Conservation (phyloP, 495 filamentous ascomycete species). For the Neurospora tetraspora region DNA sequence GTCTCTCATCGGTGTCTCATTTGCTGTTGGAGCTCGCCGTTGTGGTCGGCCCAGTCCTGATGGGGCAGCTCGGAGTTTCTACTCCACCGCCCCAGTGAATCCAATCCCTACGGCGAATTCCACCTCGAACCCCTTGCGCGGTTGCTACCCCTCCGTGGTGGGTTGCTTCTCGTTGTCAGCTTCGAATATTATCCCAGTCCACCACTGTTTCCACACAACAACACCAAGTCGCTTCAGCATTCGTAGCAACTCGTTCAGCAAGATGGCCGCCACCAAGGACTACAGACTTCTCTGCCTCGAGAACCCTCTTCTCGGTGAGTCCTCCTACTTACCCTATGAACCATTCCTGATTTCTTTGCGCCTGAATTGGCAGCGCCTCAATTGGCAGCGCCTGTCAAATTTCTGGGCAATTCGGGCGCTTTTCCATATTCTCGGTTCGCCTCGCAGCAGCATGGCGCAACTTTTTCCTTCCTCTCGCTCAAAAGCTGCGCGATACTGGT, state of each 20-base stretch:
- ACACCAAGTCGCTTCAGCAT: conserved; percentile 5
- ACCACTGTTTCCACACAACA: conserved; percentile 12
- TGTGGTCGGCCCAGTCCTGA: background rate
- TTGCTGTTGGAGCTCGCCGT: background rate
- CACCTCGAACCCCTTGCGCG: background rate
- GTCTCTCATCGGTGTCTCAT: background rate
- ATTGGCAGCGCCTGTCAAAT: background rate
- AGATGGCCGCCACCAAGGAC: conserved; percentile 62
- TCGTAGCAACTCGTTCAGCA: conserved; percentile 17
- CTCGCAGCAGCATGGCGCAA: background rate
- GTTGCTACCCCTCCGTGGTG: background rate
- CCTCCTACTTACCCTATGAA: background rate
- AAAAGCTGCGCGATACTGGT: background rate
- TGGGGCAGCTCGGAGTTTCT: background rate
- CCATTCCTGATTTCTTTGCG: conserved; percentile 3
- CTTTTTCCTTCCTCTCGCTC: background rate
- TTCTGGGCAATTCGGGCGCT: background rate
- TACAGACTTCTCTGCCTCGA: conserved; percentile 84
- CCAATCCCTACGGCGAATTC: background rate
- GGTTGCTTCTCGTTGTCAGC: background rate
- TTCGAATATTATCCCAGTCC: background rate
- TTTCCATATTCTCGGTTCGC: background rate
- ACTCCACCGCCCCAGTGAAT: conserved; percentile 10
- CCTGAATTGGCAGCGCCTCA: background rate
- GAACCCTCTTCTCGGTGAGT: conserved; percentile 87